These are phyloP conservation scores for Cutaneotrichosporon spelunceum DNA, from an alignment of 1,284 basidiomycete species.

Conservation along the genomic window DNA sequence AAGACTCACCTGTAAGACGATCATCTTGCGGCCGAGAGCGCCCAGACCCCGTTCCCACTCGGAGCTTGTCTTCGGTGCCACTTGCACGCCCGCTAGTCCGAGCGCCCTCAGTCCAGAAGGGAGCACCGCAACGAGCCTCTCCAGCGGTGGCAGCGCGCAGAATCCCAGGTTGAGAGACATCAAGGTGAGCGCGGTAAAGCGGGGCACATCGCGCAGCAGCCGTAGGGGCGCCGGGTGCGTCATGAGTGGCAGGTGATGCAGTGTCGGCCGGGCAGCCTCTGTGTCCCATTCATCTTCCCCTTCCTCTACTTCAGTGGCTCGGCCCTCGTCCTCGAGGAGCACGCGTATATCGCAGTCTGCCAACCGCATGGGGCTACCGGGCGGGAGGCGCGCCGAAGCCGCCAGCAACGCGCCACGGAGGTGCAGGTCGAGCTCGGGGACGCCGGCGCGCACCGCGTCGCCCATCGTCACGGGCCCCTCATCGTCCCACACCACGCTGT, in stretches of 20 bases:
- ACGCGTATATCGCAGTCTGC: slow-evolving; percentile 25
- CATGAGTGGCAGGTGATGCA: slow-evolving; percentile 32
- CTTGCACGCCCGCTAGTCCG: slow-evolving; percentile 28
- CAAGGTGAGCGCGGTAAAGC: slow-evolving; percentile 21
- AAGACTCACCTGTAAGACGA: slow-evolving; percentile 35
- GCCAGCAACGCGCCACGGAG: slow-evolving; percentile 31
- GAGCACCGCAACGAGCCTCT: slow-evolving; percentile 27
- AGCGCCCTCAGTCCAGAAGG: slow-evolving; percentile 32
- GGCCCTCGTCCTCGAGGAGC: slow-evolving; percentile 20
- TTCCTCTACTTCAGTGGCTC: background rate
- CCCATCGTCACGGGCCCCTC: slow-evolving; percentile 23
- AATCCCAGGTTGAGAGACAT: slow-evolving; percentile 40
- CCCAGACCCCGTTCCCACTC: slow-evolving; percentile 25
- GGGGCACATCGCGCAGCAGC: slow-evolving; percentile 28
- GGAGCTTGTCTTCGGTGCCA: background rate
- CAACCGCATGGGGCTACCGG: slow-evolving; percentile 18
- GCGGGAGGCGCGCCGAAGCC: slow-evolving; percentile 21
- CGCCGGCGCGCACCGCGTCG: slow-evolving; percentile 31
- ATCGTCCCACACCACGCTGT: slow-evolving; percentile 17
- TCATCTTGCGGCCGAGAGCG: slow-evolving; percentile 30
- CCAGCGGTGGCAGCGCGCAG: slow-evolving; percentile 30
- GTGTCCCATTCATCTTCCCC: slow-evolving; percentile 27
- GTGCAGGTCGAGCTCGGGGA: slow-evolving; percentile 32
- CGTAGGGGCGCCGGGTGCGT: slow-evolving; percentile 30
- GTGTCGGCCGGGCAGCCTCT: slow-evolving; percentile 12